These are phyloP conservation scores for Ogataea ganodermae DNA, from an alignment of 805 yeast genomes.

Conservation along the genomic window DNA sequence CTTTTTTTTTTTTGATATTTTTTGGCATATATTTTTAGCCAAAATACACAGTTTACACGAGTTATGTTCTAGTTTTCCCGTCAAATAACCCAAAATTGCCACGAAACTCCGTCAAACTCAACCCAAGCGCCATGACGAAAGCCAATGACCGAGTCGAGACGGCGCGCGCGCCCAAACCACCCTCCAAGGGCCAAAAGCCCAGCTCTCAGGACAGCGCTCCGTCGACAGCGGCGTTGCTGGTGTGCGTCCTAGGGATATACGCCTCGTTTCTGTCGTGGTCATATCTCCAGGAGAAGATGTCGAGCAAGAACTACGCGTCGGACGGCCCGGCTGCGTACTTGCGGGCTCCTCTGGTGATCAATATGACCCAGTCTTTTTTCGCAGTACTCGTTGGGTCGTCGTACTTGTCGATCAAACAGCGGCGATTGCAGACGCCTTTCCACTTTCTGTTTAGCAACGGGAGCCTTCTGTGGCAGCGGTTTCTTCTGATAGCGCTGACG, in stretches of 20 bases:
- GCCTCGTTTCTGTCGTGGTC: conserved; percentile 91
- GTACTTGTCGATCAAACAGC: conserved; percentile 47
- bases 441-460: conserved; percentile 38
- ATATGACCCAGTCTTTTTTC: conserved; percentile 68
- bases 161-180: background rate
- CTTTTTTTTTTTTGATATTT: no score
- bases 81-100: no score
- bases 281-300: conserved; percentile 82
- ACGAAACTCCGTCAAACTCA: background rate
- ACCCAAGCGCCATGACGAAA: no score
- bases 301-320: conserved; percentile 70
- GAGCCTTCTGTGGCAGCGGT: conserved; percentile 31
- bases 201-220: background rate
- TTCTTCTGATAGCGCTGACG: conserved; percentile 62
- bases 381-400: conserved; percentile 69
- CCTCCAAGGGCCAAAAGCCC: background rate
- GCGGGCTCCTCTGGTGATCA: conserved; percentile 78
- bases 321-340: conserved; percentile 38
- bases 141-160: background rate
- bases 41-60: no score
- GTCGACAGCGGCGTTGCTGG: conserved; percentile 16
- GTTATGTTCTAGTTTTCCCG: no score
- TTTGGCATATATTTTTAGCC: no score
- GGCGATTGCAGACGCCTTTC: conserved; percentile 34
- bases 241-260: conserved; percentile 68